A percentile compares a stretch with the other conserved stretches of the same genome.
These are phyloP conservation scores for Solanum arcanum DNA, from an alignment of 257 asterid genomes.

Conservation along the genomic window DNA sequence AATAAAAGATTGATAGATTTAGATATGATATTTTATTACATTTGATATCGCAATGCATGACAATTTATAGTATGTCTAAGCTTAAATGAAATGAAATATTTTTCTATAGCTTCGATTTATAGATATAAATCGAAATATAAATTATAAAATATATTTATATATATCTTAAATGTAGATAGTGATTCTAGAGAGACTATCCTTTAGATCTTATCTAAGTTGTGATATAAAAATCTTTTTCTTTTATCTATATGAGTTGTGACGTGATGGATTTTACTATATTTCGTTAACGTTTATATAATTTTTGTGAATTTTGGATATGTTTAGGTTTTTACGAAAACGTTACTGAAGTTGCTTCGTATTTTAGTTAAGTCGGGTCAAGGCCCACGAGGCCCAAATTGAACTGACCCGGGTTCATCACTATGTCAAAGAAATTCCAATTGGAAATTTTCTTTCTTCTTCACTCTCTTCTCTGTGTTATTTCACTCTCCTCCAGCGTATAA, in stretches of 20 bases:
- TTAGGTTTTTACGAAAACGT: accelerated
- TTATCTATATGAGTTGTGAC: neutral
- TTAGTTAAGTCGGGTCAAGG: neutral
- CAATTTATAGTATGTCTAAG: too few relatives aligned
- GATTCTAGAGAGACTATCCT: neutral
- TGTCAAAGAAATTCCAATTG: neutral
- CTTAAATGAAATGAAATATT: too few relatives aligned
- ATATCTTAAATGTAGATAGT: neutral
- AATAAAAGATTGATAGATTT: neutral
- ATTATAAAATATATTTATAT: neutral
- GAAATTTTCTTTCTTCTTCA: too few relatives aligned
- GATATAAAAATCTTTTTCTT: neutral
- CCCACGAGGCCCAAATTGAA: neutral
- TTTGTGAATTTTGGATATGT: neutral
- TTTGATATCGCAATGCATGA: too few relatives aligned
- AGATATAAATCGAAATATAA: too few relatives aligned
- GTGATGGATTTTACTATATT: too few relatives aligned
- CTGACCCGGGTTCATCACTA: neutral
- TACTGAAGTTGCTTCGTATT: neutral
- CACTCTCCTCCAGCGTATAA: neutral
- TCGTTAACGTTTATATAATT: too few relatives aligned
- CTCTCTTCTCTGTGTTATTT: neutral
- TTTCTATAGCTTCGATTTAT: too few relatives aligned
- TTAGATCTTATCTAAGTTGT: neutral
- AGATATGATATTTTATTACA: too few relatives aligned